phyloP scores from a whole-genome alignment of 257 asterid genomes.

The Jacaranda copaia region DNA sequence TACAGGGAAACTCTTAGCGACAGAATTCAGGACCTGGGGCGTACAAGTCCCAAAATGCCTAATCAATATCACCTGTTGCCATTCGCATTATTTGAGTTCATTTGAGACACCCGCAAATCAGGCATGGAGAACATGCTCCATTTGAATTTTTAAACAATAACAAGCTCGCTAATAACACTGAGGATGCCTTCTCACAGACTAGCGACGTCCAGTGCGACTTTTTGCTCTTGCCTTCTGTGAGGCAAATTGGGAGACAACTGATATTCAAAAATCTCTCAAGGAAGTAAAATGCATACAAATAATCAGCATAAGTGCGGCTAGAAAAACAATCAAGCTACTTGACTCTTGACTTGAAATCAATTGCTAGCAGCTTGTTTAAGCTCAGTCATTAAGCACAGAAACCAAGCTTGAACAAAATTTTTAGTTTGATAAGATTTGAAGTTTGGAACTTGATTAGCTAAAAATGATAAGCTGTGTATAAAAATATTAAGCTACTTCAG shows the following conservation, averaged over 20 bases:
- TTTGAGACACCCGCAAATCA: constrained; percentile 1
- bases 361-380: background rate
- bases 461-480: background rate
- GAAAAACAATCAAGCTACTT: background rate
- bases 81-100: constrained; percentile 15
- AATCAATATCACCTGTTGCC: constrained; percentile 8
- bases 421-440: background rate
- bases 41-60: constrained; percentile 12
- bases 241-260: constrained; percentile 22
- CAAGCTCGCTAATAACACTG: constrained; percentile 6
- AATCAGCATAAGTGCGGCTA: background rate
- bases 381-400: background rate
- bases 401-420: background rate
- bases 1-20: background rate
- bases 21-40: background rate
- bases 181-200: constrained; percentile 34
- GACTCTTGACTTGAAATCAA: too few species aligned
- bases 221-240: constrained; percentile 79
- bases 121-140: constrained; percentile 23
- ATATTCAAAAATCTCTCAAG: constrained; percentile 2
- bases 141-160: constrained; percentile 8
- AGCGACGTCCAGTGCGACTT: constrained; percentile 75
- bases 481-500: background rate
- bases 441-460: background rate
- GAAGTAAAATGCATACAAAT: background rate